These are phyloP conservation scores for Komagataella pastoris DNA, from an alignment of 805 yeast species.

Conservation along the genomic window DNA sequence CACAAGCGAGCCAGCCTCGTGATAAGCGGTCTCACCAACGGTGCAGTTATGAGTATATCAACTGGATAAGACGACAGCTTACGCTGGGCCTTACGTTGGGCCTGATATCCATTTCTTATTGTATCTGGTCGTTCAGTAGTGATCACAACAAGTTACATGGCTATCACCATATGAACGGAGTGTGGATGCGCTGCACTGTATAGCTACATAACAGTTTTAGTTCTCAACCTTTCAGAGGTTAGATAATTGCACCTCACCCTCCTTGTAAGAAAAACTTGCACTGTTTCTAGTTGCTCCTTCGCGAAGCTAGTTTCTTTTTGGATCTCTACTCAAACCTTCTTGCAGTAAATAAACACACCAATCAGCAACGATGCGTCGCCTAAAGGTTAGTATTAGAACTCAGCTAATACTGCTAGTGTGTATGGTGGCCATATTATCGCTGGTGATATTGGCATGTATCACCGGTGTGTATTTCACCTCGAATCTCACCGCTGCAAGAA, in stretches of 20 bases:
- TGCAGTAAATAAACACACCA: not conserved
- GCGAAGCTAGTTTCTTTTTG: not conserved
- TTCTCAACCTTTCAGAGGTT: not conserved
- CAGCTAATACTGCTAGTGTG: conserved; percentile 65
- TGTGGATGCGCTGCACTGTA: not conserved
- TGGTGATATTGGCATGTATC: conserved; percentile 61
- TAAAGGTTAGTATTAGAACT: conserved; percentile 55
- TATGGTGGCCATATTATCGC: conserved; percentile 53
- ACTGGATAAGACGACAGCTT: not conserved
- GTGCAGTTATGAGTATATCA: not conserved
- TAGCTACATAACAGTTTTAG: not conserved
- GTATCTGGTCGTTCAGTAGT: not conserved
- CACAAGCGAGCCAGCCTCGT: not conserved
- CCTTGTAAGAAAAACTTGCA: not conserved
- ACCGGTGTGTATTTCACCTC: conserved; percentile 63
- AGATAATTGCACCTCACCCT: too few relatives aligned
- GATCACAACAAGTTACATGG: not conserved
- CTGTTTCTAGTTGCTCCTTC: not conserved
- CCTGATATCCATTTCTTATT: not conserved
- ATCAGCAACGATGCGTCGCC: conserved; percentile 6
- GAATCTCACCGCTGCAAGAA: conserved; percentile 46
- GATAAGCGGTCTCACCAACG: not conserved
- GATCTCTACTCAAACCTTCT: not conserved
- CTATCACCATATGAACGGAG: not conserved
- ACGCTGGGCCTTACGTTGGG: not conserved